Evolutionary conservation across 345 rosid species (phyloP).

Genomic region (Sonneratia alba): DNA sequence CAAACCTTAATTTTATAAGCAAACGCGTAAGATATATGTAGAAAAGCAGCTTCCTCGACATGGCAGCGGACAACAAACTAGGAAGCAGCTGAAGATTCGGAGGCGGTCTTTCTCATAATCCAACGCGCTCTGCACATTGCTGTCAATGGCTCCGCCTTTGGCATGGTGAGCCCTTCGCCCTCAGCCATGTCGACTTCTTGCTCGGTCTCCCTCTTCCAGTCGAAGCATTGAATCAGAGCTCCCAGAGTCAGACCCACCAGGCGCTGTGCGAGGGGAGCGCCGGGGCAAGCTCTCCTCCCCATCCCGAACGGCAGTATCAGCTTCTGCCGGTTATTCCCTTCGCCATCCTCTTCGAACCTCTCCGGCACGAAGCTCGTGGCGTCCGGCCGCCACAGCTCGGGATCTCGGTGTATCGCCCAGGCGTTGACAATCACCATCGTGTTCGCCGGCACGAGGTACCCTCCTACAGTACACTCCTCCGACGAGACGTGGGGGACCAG

Average conservation of each 20-base stretch:
- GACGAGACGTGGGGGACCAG: conserved; percentile 39
- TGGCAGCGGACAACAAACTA: no score
- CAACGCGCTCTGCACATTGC: conserved; percentile 12
- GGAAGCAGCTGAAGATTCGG: not conserved
- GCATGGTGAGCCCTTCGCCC: conserved; percentile 34
- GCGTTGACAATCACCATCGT: conserved; percentile 35
- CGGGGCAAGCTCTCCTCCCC: conserved; percentile 27
- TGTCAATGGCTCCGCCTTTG: conserved; percentile 27
- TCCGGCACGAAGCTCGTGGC: conserved; percentile 38
- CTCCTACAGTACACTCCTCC: conserved; percentile 28
- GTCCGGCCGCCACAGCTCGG: conserved; percentile 38
- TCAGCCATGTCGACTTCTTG: conserved; percentile 37
- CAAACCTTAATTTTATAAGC: no score
- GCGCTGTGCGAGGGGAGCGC: conserved; percentile 15
- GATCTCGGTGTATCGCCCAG: conserved; percentile 56
- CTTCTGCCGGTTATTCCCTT: not conserved
- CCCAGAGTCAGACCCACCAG: conserved; percentile 22
- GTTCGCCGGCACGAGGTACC: conserved; percentile 29
- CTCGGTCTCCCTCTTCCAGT: conserved; percentile 40
- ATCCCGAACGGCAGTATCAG: conserved; percentile 18
- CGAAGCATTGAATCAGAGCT: conserved; percentile 43
- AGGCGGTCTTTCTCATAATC: not conserved
- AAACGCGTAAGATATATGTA: no score
- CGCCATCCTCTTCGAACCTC: conserved; percentile 22
- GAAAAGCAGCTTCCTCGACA: no score